These are phyloP conservation scores for Ceratobasidium papillatum DNA, from an alignment of 1,284 basidiomycete species.

Conservation along the genomic window DNA sequence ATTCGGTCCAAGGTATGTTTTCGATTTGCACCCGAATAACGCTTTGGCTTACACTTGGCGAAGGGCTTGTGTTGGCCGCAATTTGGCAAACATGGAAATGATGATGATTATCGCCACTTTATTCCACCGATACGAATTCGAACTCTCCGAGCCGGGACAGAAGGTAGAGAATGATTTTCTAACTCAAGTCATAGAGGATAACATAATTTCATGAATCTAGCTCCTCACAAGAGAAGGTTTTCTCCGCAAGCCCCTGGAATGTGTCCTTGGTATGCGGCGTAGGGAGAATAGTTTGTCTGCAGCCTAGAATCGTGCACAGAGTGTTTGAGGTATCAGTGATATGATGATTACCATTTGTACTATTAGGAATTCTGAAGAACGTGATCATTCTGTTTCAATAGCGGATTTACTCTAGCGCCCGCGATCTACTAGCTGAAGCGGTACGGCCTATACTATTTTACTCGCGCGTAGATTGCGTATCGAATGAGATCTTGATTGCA, in stretches of 20 bases:
- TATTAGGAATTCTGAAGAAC: too few species aligned
- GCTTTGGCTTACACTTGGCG: not conserved
- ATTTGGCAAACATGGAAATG: conserved; percentile 78
- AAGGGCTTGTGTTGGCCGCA: conserved; percentile 53
- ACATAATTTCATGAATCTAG: conserved; percentile 51
- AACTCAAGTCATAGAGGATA: conserved; percentile 12
- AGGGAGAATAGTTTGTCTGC: not conserved
- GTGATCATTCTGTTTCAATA: too few species aligned
- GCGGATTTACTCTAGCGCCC: too few species aligned
- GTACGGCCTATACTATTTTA: too few species aligned
- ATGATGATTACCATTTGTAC: too few species aligned
- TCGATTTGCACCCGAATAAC: too few species aligned
- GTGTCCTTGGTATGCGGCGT: conserved; percentile 70
- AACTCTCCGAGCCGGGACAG: conserved; percentile 64
- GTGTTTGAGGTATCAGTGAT: too few species aligned
- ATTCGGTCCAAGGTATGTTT: conserved; percentile 60
- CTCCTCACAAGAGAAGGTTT: conserved; percentile 79
- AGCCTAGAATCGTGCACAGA: not conserved
- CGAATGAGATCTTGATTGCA: too few species aligned
- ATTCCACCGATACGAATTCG: conserved; percentile 74
- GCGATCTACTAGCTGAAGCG: too few species aligned
- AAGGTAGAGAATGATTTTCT: conserved; percentile 56
- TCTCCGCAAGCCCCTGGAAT: conserved; percentile 74
- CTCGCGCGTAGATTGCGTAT: too few species aligned
- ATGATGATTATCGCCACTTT: conserved; percentile 78